A percentile compares a stretch with the other conserved stretches of the same genome.
Evolutionary conservation across 192 early-diverging fungal genomes (phyloP).

Genomic region (Rhizophagus clarus): DNA sequence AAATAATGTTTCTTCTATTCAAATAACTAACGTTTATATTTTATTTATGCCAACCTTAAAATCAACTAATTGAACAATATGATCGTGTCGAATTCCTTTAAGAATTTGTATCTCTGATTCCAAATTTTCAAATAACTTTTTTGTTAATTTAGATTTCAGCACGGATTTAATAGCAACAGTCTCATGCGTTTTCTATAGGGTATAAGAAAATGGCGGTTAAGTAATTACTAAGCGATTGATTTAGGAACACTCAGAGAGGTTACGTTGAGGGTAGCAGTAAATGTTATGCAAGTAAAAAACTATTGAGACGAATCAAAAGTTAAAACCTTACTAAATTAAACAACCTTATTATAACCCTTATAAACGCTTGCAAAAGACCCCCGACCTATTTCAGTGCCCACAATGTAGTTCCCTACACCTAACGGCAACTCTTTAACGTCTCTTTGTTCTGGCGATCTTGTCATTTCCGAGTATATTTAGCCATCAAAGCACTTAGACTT

Average conservation of each 20-base stretch:
- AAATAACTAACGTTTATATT: too few relatives aligned
- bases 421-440: neutral
- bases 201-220: constrained; percentile 13
- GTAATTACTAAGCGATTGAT: neutral
- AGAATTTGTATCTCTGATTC: constrained; percentile 96
- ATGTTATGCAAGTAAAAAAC: neutral
- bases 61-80: constrained; percentile 88
- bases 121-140: constrained; percentile 89
- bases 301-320: neutral
- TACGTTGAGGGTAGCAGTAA: neutral
- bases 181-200: constrained; percentile 51
- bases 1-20: neutral
- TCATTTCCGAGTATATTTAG: neutral
- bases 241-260: neutral
- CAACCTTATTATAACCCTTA: constrained; percentile 72
- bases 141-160: constrained; percentile 81
- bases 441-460: constrained; percentile 7
- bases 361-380: constrained; percentile 98
- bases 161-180: constrained; percentile 94
- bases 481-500: too few relatives aligned
- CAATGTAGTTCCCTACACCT: constrained; percentile 74
- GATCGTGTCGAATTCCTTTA: constrained; percentile 77
- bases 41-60: constrained; percentile 66
- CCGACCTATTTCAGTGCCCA: constrained; percentile 84
- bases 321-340: neutral